Evolutionary conservation across 164 flowering plant species (phyloP).

Genomic region (Vitis amurensis): DNA sequence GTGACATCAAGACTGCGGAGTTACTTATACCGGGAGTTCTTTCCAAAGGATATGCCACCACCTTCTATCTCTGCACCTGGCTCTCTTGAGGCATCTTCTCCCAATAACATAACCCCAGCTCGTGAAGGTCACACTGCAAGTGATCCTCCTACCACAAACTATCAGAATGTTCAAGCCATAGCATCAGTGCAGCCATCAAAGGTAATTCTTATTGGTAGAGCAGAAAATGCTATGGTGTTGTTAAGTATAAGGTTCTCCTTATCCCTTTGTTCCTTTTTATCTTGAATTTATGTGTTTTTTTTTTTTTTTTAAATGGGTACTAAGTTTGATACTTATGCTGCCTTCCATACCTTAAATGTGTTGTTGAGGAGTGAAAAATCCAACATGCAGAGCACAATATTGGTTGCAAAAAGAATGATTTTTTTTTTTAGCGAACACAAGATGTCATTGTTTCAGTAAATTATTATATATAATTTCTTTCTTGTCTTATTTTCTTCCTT

Average conservation of each 20-base stretch:
- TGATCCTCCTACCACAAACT: conserved; percentile 32
- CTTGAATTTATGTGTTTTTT: neutral
- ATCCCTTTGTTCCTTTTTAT: neutral
- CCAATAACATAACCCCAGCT: conserved; percentile 28
- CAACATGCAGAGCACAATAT: too few relatives aligned
- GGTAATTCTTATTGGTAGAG: conserved; percentile 30
- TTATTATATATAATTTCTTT: too few relatives aligned
- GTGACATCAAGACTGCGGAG: conserved; percentile 73
- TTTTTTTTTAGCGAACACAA: too few relatives aligned
- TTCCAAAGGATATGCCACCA: conserved; percentile 48
- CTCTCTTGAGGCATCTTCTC: conserved; percentile 42
- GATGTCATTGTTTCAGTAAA: too few relatives aligned
- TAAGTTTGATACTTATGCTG: too few relatives aligned
- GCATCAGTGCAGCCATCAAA: conserved; percentile 41
- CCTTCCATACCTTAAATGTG: too few relatives aligned
- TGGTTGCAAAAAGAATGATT: too few relatives aligned
- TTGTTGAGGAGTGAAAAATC: too few relatives aligned
- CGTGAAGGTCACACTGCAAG: conserved; percentile 40
- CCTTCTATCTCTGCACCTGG: conserved; percentile 31
- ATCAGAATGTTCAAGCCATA: conserved; percentile 41
- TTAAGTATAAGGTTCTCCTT: too few relatives aligned
- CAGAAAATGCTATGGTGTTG: neutral
- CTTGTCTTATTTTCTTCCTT: too few relatives aligned
- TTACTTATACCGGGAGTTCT: conserved; percentile 60
- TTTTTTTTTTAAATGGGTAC: neutral